Evolutionary conservation across 2,329 filamentous ascomycete species (phyloP).

Genomic region (Alternaria brassicae): DNA sequence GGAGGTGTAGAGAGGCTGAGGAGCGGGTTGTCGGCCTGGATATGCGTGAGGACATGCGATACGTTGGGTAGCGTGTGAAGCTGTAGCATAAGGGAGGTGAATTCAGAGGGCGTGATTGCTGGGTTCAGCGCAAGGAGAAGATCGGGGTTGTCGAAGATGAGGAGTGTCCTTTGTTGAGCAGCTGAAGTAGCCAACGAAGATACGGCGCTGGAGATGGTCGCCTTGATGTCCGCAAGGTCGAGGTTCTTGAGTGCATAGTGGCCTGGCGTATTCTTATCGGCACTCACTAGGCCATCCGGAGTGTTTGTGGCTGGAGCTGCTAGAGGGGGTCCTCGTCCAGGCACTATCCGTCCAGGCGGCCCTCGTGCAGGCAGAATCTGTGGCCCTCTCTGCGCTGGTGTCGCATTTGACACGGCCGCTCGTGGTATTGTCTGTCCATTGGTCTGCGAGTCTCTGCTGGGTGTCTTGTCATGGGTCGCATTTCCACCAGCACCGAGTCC

Average conservation of each 20-base stretch:
- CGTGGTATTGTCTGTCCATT: constrained; percentile 5
- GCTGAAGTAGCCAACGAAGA: constrained; percentile 23
- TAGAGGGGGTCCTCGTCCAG: constrained; percentile 23
- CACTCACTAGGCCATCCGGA: background rate
- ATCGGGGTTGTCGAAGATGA: constrained; percentile 57
- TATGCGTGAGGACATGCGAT: constrained; percentile 70
- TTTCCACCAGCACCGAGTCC: constrained; percentile 67
- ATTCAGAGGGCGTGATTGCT: constrained; percentile 23
- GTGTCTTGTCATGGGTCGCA: constrained; percentile 1
- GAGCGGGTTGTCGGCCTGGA: constrained; percentile 75
- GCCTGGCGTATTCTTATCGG: constrained; percentile 9
- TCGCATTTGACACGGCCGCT: background rate
- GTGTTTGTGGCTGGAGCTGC: background rate
- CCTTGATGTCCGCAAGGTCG: constrained; percentile 33
- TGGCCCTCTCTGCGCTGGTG: background rate
- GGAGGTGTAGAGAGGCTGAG: constrained; percentile 61
- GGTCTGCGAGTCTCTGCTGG: background rate
- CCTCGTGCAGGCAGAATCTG: constrained; percentile 26
- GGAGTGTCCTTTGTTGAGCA: constrained; percentile 41
- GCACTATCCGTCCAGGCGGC: constrained; percentile 25
- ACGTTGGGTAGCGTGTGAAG: constrained; percentile 59
- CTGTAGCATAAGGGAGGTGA: constrained; percentile 37
- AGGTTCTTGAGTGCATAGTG: constrained; percentile 37
- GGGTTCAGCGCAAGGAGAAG: constrained; percentile 51
- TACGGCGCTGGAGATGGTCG: constrained; percentile 38